Conservation (phyloP, 305 asterid species). For the Euphrasia arctica region DNA sequence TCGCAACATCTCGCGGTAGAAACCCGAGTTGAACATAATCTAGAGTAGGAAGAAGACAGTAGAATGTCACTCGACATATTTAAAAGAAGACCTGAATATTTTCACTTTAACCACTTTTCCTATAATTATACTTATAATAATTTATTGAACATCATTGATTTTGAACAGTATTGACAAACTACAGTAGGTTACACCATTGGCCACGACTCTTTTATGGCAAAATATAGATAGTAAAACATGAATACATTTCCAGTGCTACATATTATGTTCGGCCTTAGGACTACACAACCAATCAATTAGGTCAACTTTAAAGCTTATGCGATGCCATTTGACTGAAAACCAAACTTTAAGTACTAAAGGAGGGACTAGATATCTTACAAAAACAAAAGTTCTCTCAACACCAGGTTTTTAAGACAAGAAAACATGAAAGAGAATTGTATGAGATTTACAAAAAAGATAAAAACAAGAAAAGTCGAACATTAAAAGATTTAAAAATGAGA, state of each 20-base stretch:
- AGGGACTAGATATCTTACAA: too few species aligned
- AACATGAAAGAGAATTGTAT: too few species aligned
- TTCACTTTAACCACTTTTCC: too few species aligned
- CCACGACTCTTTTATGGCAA: conserved; percentile 7
- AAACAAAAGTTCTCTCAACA: too few species aligned
- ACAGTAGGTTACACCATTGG: too few species aligned
- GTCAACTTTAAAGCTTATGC: conserved; percentile 7
- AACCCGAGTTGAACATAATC: conserved; percentile 79
- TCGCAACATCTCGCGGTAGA: conserved; percentile 70
- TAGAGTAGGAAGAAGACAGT: conserved; percentile 30
- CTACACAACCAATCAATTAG: conserved; percentile 13
- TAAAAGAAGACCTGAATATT: conserved; percentile 5
- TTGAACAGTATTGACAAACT: too few species aligned
- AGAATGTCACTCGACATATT: conserved; percentile 23
- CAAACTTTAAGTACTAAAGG: background rate
- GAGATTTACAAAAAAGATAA: too few species aligned
- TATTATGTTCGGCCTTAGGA: conserved; percentile 15
- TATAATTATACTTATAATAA: too few species aligned
- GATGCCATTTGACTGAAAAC: conserved; percentile 2
- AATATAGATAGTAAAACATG: conserved; percentile 8
- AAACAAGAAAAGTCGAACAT: too few species aligned
- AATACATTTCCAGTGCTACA: background rate
- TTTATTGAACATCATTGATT: too few species aligned
- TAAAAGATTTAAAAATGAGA: too few species aligned
- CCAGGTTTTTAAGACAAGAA: too few species aligned